A percentile compares a stretch with the other conserved stretches of the same genome.
Conservation (phyloP, 768 basidiomycete genomes). For the Clitopilus passeckerianus region DNA sequence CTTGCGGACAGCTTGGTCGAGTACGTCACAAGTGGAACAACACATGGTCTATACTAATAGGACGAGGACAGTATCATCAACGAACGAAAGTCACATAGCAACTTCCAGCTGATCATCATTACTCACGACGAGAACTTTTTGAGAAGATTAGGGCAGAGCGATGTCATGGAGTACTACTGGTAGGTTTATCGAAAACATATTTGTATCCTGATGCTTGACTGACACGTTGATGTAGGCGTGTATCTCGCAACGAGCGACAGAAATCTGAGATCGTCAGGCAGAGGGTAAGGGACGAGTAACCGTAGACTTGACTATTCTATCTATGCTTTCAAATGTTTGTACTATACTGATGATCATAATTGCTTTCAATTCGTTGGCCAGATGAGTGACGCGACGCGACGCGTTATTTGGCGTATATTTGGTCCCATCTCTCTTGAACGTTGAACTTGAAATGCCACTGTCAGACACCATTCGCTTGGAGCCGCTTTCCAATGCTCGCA, state of each 20-base stretch:
- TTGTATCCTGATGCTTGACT: background rate
- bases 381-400: too few relatives aligned
- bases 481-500: constrained; percentile 42
- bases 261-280: constrained; percentile 77
- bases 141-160: constrained; percentile 79
- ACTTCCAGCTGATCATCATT: constrained; percentile 96
- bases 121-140: constrained; percentile 98
- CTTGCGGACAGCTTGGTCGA: constrained; percentile 88
- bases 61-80: constrained; percentile 72
- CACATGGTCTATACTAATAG: background rate
- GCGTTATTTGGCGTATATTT: constrained; percentile 26
- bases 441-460: background rate
- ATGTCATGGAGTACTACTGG: constrained; percentile 97
- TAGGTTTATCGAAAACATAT: constrained; percentile 19
- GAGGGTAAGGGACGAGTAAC: constrained; percentile 45
- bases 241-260: constrained; percentile 63
- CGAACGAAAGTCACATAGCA: constrained; percentile 81
- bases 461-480: constrained; percentile 26
- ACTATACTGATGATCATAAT: background rate
- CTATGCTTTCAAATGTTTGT: constrained; percentile 14
- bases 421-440: constrained; percentile 36
- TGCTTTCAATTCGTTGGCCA: too few relatives aligned
- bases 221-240: constrained; percentile 53
- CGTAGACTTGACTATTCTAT: constrained; percentile 6
- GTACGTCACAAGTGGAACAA: constrained; percentile 40